Conservation (phyloP, 805 yeast genomes). For the Candida hispaniensis region DNA sequence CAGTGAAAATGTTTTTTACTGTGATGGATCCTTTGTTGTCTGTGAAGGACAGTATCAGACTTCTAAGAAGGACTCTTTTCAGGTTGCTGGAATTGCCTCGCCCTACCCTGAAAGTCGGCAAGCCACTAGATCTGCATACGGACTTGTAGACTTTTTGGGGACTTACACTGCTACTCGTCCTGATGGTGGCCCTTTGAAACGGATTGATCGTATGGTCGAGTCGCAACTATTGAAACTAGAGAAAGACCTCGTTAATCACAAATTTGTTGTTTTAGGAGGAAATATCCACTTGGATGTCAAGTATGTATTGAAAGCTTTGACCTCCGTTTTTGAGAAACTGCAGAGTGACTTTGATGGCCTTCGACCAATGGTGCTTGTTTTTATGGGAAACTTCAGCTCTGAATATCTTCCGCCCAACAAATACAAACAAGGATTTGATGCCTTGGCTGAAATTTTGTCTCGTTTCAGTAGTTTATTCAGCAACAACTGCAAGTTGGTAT, state of each 20-base stretch:
- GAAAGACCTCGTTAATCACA: slow-evolving; percentile 43
- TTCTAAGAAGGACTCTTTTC: slow-evolving; percentile 41
- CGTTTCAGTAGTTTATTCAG: slow-evolving; percentile 47
- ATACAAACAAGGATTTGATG: slow-evolving; percentile 51
- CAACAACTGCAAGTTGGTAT: slow-evolving; percentile 45
- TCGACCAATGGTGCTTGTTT: slow-evolving; percentile 58
- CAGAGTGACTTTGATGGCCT: slow-evolving; percentile 38
- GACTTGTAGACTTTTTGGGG: slow-evolving; percentile 62
- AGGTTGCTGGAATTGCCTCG: slow-evolving; percentile 66
- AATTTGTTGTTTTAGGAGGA: slow-evolving; percentile 62
- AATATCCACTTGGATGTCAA: slow-evolving; percentile 56
- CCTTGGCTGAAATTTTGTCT: slow-evolving; percentile 54
- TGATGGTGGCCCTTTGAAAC: slow-evolving; percentile 29
- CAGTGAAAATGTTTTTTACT: slow-evolving; percentile 50
- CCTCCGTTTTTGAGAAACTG: slow-evolving; percentile 47
- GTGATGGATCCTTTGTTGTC: slow-evolving; percentile 65
- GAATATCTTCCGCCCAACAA: slow-evolving; percentile 50
- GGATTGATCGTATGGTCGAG: slow-evolving; percentile 52
- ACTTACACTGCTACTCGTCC: slow-evolving; percentile 28
- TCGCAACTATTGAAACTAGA: slow-evolving; percentile 48
- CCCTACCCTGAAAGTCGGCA: slow-evolving; percentile 81
- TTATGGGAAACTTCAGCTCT: slow-evolving; percentile 73
- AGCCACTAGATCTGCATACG: slow-evolving; percentile 56
- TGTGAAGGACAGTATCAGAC: slow-evolving; percentile 73
- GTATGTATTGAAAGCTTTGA: slow-evolving; percentile 49